Evolutionary conservation across 257 asterid genomes (phyloP).

Genomic region (Lantana camara): DNA sequence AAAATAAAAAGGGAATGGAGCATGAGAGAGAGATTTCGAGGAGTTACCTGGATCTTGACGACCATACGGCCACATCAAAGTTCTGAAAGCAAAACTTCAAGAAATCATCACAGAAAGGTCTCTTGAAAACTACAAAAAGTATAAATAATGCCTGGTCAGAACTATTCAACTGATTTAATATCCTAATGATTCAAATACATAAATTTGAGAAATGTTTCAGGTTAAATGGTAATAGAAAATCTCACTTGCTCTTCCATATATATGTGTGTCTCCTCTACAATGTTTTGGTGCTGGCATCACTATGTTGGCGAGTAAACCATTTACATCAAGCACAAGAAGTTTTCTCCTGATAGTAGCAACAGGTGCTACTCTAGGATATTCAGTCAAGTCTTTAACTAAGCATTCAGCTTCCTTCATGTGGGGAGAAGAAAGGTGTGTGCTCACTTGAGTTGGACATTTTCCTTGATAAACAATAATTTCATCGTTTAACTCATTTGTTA

Average conservation of each 20-base stretch:
- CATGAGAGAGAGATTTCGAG: background rate
- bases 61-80: constrained; percentile 86
- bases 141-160: constrained; percentile 25
- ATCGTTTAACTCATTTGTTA: constrained; percentile 5
- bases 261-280: constrained; percentile 43
- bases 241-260: constrained; percentile 80
- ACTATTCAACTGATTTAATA: constrained; percentile 10
- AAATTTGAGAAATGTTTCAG: background rate
- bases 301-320: constrained; percentile 86
- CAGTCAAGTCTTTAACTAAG: constrained; percentile 25
- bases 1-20: constrained; percentile 9
- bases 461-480: constrained; percentile 28
- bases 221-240: constrained; percentile 12
- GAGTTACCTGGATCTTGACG: constrained; percentile 79
- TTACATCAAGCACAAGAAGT: constrained; percentile 88
- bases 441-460: constrained; percentile 32
- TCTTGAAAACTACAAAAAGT: constrained; percentile 67
- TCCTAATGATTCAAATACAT: background rate
- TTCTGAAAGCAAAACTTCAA: constrained; percentile 81
- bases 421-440: constrained; percentile 22
- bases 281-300: constrained; percentile 70
- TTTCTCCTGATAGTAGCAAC: constrained; percentile 44
- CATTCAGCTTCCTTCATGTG: constrained; percentile 28
- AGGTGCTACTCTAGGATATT: constrained; percentile 25
- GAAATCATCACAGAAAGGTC: constrained; percentile 82